These are phyloP conservation scores for Apiospora rasikravindrae DNA, from an alignment of 2,329 filamentous ascomycete genomes.

Conservation along the genomic window DNA sequence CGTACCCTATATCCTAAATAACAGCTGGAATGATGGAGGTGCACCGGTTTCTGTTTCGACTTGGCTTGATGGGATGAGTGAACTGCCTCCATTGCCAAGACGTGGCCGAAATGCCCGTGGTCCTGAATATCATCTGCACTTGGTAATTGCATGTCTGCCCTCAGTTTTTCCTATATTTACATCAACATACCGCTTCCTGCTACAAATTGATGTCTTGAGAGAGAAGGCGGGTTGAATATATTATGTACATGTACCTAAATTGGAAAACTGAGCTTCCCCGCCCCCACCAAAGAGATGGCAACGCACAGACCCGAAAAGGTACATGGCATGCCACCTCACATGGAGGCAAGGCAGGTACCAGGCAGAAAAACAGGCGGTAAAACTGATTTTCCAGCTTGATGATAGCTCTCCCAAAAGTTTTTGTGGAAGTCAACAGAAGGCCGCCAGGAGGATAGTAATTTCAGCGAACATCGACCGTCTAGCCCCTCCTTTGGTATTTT, in stretches of 20 bases:
- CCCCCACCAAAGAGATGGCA: conserved; percentile 5
- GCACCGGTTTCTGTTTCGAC: neutral
- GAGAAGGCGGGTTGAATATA: neutral
- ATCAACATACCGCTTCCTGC: neutral
- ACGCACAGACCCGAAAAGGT: conserved; percentile 15
- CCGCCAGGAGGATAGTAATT: conserved; percentile 12
- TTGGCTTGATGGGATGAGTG: neutral
- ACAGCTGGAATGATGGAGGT: neutral
- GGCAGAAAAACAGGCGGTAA: conserved; percentile 20
- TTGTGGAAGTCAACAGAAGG: conserved; percentile 21
- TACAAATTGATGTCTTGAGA: neutral
- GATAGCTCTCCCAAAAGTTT: conserved; percentile 22
- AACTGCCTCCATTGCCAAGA: neutral
- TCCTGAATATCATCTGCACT: neutral
- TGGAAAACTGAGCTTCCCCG: neutral
- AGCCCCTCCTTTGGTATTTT: conserved; percentile 17
- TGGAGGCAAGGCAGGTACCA: neutral
- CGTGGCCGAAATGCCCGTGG: neutral
- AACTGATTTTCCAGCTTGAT: conserved; percentile 19
- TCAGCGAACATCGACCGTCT: conserved; percentile 14
- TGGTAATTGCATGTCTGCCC: neutral
- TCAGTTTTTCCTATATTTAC: neutral
- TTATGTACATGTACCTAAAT: neutral
- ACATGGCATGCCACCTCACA: neutral
- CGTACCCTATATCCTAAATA: neutral